Percentiles rank a stretch among this genome's conserved stretches.
phyloP scores from a whole-genome alignment of 75 land plant species.

The Picea glauca region DNA sequence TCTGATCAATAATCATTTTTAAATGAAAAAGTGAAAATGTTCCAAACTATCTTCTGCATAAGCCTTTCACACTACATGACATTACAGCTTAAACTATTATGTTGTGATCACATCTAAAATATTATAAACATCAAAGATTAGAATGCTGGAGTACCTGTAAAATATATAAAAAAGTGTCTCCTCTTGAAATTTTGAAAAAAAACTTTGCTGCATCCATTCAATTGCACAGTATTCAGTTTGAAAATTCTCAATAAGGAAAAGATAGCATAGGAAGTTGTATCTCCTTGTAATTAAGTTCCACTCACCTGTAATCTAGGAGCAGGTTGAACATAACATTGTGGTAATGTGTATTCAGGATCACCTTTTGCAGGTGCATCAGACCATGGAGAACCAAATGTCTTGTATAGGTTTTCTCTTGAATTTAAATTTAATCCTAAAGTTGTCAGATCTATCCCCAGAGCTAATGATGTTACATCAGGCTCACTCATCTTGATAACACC shows the following conservation, averaged over 20 bases:
- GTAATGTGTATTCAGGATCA: slow-evolving; percentile 62
- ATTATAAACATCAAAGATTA: neutral
- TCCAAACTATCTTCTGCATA: neutral
- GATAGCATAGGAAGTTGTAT: neutral
- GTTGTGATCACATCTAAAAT: neutral
- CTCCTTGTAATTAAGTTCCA: neutral
- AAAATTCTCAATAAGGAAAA: neutral
- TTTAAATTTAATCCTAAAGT: slow-evolving; percentile 85
- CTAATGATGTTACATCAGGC: slow-evolving; percentile 76
- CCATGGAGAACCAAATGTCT: slow-evolving; percentile 96
- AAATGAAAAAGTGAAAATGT: neutral
- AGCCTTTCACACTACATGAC: neutral
- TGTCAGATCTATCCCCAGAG: slow-evolving; percentile 87
- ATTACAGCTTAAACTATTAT: neutral
- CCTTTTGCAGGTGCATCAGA: slow-evolving; percentile 84
- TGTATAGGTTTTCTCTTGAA: slow-evolving; percentile 76
- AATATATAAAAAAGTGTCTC: slow-evolving; percentile 90
- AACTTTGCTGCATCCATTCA: slow-evolving; percentile 48
- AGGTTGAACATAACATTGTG: slow-evolving; percentile 41
- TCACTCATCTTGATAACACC: slow-evolving; percentile 80
- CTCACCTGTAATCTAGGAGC: slow-evolving; percentile 79
- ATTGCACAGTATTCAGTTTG: neutral
- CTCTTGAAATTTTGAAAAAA: slow-evolving; percentile 62
- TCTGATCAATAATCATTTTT: neutral
- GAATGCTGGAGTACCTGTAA: slow-evolving; percentile 62